Percentiles rank a stretch among this genome's conserved stretches.
These are phyloP conservation scores for Orobanche coerulescens DNA, from an alignment of 257 asterid genomes.

Conservation along the genomic window DNA sequence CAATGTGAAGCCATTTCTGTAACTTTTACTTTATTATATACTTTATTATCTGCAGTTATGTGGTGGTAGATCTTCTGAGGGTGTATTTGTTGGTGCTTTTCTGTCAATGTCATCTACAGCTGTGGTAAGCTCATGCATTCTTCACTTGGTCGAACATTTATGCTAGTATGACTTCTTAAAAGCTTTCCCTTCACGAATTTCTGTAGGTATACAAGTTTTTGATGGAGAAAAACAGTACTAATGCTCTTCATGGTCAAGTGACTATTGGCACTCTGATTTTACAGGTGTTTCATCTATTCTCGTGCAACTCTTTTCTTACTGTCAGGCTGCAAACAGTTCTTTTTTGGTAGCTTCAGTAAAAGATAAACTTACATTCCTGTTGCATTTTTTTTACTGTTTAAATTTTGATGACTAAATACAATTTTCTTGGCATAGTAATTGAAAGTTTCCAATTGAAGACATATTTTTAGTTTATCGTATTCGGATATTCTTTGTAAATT, in stretches of 20 bases:
- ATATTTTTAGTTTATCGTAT: background rate
- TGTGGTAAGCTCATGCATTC: conserved; percentile 53
- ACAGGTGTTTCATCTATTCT: conserved; percentile 53
- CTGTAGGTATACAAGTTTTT: conserved; percentile 52
- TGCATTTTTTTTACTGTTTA: background rate
- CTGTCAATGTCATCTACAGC: conserved; percentile 99
- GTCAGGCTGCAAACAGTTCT: background rate
- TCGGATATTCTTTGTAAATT: background rate
- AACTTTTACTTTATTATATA: too few relatives aligned
- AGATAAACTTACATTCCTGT: background rate
- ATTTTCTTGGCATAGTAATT: conserved; percentile 13
- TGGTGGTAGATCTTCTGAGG: conserved; percentile 94
- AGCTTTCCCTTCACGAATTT: background rate
- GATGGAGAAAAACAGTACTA: conserved; percentile 82
- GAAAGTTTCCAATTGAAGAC: conserved; percentile 3
- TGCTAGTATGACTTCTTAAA: conserved; percentile 3
- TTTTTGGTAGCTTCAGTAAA: background rate
- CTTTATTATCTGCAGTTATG: conserved; percentile 60
- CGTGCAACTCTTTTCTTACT: conserved; percentile 6
- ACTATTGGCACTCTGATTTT: conserved; percentile 90
- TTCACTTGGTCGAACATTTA: conserved; percentile 14
- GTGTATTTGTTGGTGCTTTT: conserved; percentile 88
- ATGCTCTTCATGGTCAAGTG: conserved; percentile 94
- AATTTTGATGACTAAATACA: background rate
- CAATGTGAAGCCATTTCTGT: conserved; percentile 1